Evolutionary conservation across 495 filamentous ascomycete species (phyloP), one percentile per base, ranked within the genome.

Genomic region (Chaetomium fimeti): DNA sequence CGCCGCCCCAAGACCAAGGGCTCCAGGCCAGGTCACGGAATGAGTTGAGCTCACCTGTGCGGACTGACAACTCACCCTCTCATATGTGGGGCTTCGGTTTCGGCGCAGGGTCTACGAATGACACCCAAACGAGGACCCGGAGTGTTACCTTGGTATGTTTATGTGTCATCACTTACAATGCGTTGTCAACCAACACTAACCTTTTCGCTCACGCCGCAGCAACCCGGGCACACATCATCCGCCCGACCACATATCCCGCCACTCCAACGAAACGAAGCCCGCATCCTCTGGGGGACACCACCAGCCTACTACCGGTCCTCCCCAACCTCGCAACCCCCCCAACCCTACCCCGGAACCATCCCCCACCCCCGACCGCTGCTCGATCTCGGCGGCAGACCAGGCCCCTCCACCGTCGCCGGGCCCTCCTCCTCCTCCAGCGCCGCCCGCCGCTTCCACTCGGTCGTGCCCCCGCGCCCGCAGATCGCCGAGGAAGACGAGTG

Each of bases 401-500:
- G 60, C 27, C 61, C 67, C 13, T 67, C 66, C 12, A 57, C 57
- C 28, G 4, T 48, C 53, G 64, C 70, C 60, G 63, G 66, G 22
- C 60, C 68, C 51, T 66, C 60, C 28, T 68, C 52, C 18, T 63
- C 52, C n/a, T 64, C 63, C 27, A 43, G 48, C 36, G 71, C 68
- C 68, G 70, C 68, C 68, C 69, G 47, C 60, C 69, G 24, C 49
- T 56, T 22, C 55, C 72, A 66, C 68, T 71, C 58, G 61, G 62
- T 52, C 65, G 54, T 71, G 64, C 68, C 71, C 57, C 66, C 64
- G 54, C 65, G 71, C 29, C 70, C 71, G 29, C 72, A 77, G 36
- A 79, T 91, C 9, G 77, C 83, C 20, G 93, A 97, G 71, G 89
- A 91, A 66, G 94, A 98, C 74, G 86, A 93, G 62, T 98, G 94